Base-by-base conservation (phyloP, 164 flowering plant genomes). In the Dillenia turbinata region DNA sequence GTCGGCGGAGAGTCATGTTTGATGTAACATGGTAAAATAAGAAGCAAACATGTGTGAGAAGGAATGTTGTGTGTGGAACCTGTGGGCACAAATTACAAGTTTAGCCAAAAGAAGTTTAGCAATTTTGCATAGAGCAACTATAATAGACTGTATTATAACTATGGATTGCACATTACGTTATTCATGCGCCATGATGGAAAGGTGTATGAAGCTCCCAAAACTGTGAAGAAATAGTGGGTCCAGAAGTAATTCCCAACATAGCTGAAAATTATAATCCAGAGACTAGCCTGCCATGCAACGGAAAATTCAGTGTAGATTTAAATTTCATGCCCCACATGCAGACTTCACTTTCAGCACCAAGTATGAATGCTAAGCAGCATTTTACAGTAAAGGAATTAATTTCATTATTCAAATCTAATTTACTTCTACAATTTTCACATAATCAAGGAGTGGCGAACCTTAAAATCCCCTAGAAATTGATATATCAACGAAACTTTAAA, bases 151-250 rank as follows among this genome's bases (percentile, higher is more conserved):
- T 44, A 52, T 11, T 47, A 15, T 8, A 51, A 17, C 6, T 7
- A 19, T 22, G 49, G 10, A 14, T 60, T 24, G 43, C 46, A 16
- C 65, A 93, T 83, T 79, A 94, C 99, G 74, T 91, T 73, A 67
- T 94, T 94, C 99, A 94, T 94, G 77, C 61, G 91, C 96, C 97
- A 94, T 40, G 97, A 94, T 44, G 99, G 99, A 69, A 94, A 94
- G 56, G 97, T 89, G 64, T 94, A 91, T 43, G 99, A 81, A 70
- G 99, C 99, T 57, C 99, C 99, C 79, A 94, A 69, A 49, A 94
- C 97, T n/a, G 86, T 88, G 84, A 94, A 94, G 77, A 94, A 94
- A 71, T 94, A 94, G 69, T 94, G 99, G 49, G 99, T 91, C 97
- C 99, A 94, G 67, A 91, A 94, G 80, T 94, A 91, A 73, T 94